Conservation (phyloP, 352 stramenopile genomes). For the Phytophthora sojae region DNA sequence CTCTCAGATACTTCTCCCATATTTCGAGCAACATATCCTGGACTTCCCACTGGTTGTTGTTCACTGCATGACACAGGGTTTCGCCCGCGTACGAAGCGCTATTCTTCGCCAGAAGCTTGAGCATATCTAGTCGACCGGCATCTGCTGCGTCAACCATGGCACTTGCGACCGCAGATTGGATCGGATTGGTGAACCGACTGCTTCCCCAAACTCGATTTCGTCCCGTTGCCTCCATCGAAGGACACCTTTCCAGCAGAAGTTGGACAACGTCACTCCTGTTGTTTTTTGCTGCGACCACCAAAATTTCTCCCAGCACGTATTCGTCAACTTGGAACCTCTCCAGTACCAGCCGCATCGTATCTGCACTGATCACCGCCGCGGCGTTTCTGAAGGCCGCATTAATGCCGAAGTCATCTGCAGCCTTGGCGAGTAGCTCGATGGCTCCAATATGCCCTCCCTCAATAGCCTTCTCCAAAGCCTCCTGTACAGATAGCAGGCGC, state of each 20-base stretch:
- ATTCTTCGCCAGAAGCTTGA: background rate
- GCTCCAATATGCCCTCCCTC: background rate
- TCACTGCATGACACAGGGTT: background rate
- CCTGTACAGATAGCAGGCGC: background rate
- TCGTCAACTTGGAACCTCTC: background rate
- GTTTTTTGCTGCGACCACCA: background rate
- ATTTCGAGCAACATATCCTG: background rate
- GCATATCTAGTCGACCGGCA: background rate
- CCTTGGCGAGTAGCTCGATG: background rate
- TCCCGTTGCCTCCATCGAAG: background rate
- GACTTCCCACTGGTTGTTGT: background rate
- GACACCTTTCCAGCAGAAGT: background rate
- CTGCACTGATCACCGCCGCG: too few species aligned
- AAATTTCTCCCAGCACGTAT: background rate
- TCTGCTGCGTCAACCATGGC: background rate
- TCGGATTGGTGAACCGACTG: background rate
- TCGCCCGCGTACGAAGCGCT: background rate
- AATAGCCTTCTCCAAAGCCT: background rate
- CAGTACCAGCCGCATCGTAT: background rate
- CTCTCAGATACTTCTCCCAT: background rate
- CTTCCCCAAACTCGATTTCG: background rate
- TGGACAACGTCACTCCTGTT: background rate
- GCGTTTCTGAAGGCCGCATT: background rate
- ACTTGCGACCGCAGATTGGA: background rate
- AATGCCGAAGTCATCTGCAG: background rate